Conservation (phyloP, 1,139 yeast species). For the Meyerozyma smithsonii region DNA sequence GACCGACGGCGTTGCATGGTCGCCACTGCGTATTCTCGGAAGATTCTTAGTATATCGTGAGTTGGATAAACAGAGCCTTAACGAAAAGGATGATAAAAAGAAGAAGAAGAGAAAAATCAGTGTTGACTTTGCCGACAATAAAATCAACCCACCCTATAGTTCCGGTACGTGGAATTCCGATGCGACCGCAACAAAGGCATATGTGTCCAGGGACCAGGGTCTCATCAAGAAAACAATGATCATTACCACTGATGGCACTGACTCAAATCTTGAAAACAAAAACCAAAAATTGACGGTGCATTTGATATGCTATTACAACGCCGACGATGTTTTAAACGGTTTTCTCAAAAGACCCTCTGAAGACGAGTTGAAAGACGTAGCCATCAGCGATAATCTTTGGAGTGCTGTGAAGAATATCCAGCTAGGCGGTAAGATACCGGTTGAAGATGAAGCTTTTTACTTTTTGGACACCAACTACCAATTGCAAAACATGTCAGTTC, state of each 20-base stretch:
- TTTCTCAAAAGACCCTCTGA: slow-evolving; percentile 57
- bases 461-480: slow-evolving; percentile 46
- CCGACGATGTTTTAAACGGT: slow-evolving; percentile 64
- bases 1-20: slow-evolving; percentile 95
- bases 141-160: background rate
- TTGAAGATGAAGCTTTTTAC: slow-evolving; percentile 51
- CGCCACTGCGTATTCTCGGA: slow-evolving; percentile 83
- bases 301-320: slow-evolving; percentile 71
- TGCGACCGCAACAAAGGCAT: background rate
- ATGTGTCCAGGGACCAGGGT: slow-evolving; percentile 68
- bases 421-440: slow-evolving; percentile 50
- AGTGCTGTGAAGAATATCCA: slow-evolving; percentile 57
- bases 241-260: slow-evolving; percentile 40
- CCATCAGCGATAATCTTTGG: slow-evolving; percentile 56
- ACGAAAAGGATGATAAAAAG: slow-evolving; percentile 30
- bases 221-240: slow-evolving; percentile 80
- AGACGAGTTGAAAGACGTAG: slow-evolving; percentile 46
- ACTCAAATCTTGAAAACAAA: slow-evolving; percentile 26
- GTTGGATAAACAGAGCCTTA: slow-evolving; percentile 51
- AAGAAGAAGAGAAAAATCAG: slow-evolving; percentile 26
- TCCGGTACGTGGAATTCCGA: background rate
- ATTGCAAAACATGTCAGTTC: slow-evolving; percentile 35
- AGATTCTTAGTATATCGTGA: slow-evolving; percentile 80
- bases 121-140: slow-evolving; percentile 10
- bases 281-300: slow-evolving; percentile 54